Conservation (phyloP, 2,329 filamentous ascomycete species). For the Esteya vermicola region DNA sequence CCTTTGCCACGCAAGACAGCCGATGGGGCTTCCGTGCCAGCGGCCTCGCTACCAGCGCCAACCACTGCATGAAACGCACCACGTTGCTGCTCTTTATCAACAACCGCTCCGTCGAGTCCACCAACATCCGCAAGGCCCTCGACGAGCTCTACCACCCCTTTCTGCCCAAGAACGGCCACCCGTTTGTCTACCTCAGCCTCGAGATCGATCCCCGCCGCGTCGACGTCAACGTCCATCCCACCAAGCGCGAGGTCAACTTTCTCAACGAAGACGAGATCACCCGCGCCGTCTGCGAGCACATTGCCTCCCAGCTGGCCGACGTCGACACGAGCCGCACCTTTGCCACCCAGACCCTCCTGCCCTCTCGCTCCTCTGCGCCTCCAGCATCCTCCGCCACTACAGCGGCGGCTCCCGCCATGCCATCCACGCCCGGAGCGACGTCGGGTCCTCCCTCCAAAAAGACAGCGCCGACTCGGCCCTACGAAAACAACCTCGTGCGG, state of each 20-base stretch:
- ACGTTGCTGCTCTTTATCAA: constrained; percentile 90
- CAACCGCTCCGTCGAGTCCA: constrained; percentile 83
- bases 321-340: constrained; percentile 93
- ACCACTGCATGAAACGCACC: constrained; percentile 86
- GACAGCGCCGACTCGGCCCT: constrained; percentile 40
- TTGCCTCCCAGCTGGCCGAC: constrained; percentile 63
- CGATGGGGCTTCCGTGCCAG: constrained; percentile 74
- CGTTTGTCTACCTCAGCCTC: constrained; percentile 82
- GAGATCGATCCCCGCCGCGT: constrained; percentile 86
- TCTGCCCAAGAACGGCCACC: constrained; percentile 84
- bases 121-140: constrained; percentile 72
- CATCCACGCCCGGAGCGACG: constrained; percentile 14
- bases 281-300: constrained; percentile 66
- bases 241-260: constrained; percentile 93
- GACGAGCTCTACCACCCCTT: constrained; percentile 84
- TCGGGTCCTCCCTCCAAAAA: constrained; percentile 21
- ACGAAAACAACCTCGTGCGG: constrained; percentile 79
- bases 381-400: constrained; percentile 10
- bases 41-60: constrained; percentile 80
- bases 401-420: constrained; percentile 12
- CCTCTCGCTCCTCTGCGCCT: constrained; percentile 34
- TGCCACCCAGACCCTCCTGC: constrained; percentile 80
- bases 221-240: constrained; percentile 95
- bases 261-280: constrained; percentile 95
- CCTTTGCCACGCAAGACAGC: constrained; percentile 56